Evolutionary conservation across 768 basidiomycete species (phyloP).

Genomic region (Tricholoma matsutake): DNA sequence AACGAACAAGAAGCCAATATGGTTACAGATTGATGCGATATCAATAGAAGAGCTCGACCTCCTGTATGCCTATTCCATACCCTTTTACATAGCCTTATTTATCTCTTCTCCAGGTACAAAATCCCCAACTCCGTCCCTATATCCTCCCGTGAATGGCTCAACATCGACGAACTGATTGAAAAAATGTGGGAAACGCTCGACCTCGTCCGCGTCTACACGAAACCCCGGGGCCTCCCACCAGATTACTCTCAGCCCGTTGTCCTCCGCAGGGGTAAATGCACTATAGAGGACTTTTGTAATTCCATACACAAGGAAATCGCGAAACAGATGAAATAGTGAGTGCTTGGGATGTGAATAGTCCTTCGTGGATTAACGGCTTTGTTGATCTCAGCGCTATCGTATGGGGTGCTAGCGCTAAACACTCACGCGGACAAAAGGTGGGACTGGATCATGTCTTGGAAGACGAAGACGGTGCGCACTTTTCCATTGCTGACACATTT

Average conservation of each 20-base stretch:
- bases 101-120: conserved; percentile 55
- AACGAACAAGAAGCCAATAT: not conserved
- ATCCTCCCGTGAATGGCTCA: conserved; percentile 92
- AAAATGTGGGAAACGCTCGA: conserved; percentile 93
- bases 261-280: conserved; percentile 57
- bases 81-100: not conserved
- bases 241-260: conserved; percentile 94
- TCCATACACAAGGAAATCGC: conserved; percentile 96
- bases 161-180: conserved; percentile 90
- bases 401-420: conserved; percentile 98
- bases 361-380: not conserved
- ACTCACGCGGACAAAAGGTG: conserved; percentile 93
- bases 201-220: conserved; percentile 95
- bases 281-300: conserved; percentile 89
- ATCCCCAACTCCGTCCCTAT: conserved; percentile 96
- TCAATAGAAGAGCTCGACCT: conserved; percentile 97
- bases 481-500: conserved; percentile 4
- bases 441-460: conserved; percentile 83
- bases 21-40: conserved; percentile 84
- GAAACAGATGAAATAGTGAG: conserved; percentile 96
- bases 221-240: conserved; percentile 86
- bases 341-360: conserved; percentile 1
- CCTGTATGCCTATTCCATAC: conserved; percentile 45
- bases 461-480: conserved; percentile 77
- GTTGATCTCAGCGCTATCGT: conserved; percentile 68